These are phyloP conservation scores for Myxozyma melibiosi DNA, from an alignment of 805 yeast species.

Conservation along the genomic window DNA sequence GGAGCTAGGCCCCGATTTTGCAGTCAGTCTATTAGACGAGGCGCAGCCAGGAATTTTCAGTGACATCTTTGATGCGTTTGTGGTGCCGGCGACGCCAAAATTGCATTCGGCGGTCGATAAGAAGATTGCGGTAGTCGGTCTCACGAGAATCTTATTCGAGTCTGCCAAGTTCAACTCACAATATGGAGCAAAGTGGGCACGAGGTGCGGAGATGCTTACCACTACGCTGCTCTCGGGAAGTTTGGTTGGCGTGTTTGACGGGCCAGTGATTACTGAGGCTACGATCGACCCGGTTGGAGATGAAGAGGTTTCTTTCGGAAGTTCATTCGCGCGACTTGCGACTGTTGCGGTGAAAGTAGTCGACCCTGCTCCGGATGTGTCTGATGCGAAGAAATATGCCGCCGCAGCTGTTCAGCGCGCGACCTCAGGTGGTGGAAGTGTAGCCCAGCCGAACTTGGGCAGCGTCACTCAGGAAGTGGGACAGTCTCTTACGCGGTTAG, in stretches of 20 bases:
- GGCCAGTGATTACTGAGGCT: slow-evolving; percentile 39
- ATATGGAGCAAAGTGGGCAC: slow-evolving; percentile 47
- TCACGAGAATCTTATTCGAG: slow-evolving; percentile 49
- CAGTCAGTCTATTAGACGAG: slow-evolving; percentile 65
- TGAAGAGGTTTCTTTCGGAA: slow-evolving; percentile 80
- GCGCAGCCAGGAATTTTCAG: slow-evolving; percentile 58
- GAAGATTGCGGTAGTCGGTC: slow-evolving; percentile 53
- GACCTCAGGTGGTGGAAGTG: not conserved
- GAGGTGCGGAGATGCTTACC: slow-evolving; percentile 19
- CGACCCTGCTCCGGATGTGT: slow-evolving; percentile 69
- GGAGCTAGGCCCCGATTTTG: slow-evolving; percentile 54
- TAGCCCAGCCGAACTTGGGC: slow-evolving; percentile 1
- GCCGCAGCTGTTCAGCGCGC: not conserved
- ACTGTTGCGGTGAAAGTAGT: slow-evolving; percentile 61
- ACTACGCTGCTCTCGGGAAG: slow-evolving; percentile 15
- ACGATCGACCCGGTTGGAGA: slow-evolving; percentile 39
- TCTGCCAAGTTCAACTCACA: slow-evolving; percentile 45
- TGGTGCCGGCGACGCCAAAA: slow-evolving; percentile 43
- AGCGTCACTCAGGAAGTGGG: not conserved
- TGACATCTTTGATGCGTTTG: slow-evolving; percentile 39
- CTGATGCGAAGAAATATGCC: slow-evolving; percentile 10
- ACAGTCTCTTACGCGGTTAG: not conserved
- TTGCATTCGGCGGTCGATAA: slow-evolving; percentile 49
- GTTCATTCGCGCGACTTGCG: slow-evolving; percentile 73
- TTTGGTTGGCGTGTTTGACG: slow-evolving; percentile 24